These are phyloP conservation scores for Chamaenerion angustifolium DNA, from an alignment of 345 rosid species.

Conservation along the genomic window DNA sequence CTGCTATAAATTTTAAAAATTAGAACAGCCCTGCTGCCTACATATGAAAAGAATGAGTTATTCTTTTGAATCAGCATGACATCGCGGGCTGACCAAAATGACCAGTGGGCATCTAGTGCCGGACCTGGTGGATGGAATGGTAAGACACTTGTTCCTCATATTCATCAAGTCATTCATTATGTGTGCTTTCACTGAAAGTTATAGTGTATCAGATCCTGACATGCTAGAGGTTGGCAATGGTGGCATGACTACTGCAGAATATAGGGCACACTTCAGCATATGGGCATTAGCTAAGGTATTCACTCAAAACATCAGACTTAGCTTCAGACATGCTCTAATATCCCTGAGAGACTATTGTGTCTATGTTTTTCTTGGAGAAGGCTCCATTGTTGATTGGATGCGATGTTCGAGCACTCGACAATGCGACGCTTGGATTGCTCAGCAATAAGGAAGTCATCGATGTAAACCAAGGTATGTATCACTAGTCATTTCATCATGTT, in stretches of 20 bases:
- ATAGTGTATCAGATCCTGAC: constrained; percentile 39
- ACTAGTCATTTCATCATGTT: background rate
- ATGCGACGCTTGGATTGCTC: constrained; percentile 20
- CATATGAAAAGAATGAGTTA: background rate
- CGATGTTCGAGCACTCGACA: constrained; percentile 30
- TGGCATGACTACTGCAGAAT: constrained; percentile 56
- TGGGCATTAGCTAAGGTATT: constrained; percentile 55
- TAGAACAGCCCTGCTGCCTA: too few relatives aligned
- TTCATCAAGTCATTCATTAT: background rate
- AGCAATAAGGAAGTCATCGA: constrained; percentile 43
- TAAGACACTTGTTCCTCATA: constrained; percentile 8
- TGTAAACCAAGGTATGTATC: constrained; percentile 42
- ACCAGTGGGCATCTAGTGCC: constrained; percentile 52
- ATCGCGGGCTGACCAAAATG: constrained; percentile 34
- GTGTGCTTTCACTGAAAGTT: background rate
- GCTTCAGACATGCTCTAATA: background rate
- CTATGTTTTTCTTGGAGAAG: constrained; percentile 5
- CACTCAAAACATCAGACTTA: background rate
- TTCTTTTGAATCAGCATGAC: constrained; percentile 26
- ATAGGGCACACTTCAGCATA: constrained; percentile 51
- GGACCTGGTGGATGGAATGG: constrained; percentile 68
- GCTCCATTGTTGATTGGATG: constrained; percentile 54
- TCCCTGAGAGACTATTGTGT: background rate
- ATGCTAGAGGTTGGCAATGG: constrained; percentile 77
- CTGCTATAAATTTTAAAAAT: too few relatives aligned